These are phyloP conservation scores for Plasmodium berghei DNA, from an alignment of 169 alveolate genomes.

Conservation along the genomic window DNA sequence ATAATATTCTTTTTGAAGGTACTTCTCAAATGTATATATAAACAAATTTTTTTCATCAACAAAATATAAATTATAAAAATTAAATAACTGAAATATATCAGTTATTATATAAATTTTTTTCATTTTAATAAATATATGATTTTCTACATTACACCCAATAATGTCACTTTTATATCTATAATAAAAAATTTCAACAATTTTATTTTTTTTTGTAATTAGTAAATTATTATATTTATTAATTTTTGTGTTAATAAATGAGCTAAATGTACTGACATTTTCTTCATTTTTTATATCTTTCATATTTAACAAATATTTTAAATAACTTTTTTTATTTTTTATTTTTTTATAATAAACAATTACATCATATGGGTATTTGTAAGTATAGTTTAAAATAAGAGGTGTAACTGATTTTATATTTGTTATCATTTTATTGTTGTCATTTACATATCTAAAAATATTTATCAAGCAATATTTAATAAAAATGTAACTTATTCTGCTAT, in stretches of 20 bases:
- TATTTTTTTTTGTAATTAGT: constrained; percentile 8
- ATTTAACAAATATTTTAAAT: constrained; percentile 6
- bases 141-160: constrained; percentile 14
- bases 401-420: constrained; percentile 20
- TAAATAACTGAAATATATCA: constrained; percentile 27
- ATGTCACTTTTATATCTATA: constrained; percentile 24
- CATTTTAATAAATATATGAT: constrained; percentile 22
- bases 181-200: constrained; percentile 23
- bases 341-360: constrained; percentile 20
- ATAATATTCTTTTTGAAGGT: neutral
- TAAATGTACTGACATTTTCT: neutral
- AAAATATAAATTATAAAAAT: constrained; percentile 53
- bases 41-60: constrained; percentile 35
- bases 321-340: constrained; percentile 3
- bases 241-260: constrained; percentile 6
- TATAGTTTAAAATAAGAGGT: constrained; percentile 27
- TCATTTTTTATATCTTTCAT: neutral
- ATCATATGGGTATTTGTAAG: constrained; percentile 37
- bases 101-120: constrained; percentile 13
- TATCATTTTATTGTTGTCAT: neutral
- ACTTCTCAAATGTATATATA: constrained; percentile 14
- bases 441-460: constrained; percentile 10
- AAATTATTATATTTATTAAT: constrained; percentile 3
- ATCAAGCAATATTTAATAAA: constrained; percentile 7
- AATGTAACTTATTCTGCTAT: constrained; percentile 23